A percentile compares a stretch with the other conserved stretches of the same genome.
Evolutionary conservation across 169 alveolate genomes (phyloP).

Genomic region (Plasmodium adleri): DNA sequence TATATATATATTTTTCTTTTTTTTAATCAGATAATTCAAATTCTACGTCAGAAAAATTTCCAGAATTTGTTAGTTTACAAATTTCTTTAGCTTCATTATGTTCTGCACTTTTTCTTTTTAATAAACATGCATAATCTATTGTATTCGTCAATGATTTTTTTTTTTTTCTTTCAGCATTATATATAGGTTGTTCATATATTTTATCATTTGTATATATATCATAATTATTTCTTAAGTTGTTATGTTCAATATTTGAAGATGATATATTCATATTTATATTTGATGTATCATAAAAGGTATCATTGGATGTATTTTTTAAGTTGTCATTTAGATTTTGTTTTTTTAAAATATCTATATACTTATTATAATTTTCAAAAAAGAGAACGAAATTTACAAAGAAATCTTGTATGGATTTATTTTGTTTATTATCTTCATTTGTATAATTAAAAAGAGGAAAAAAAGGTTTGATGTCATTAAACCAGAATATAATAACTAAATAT

Average conservation of each 20-base stretch:
- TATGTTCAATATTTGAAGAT: background rate
- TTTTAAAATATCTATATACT: slow-evolving; percentile 30
- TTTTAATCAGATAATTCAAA: slow-evolving; percentile 45
- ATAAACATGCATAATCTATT: slow-evolving; percentile 68
- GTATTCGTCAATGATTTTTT: slow-evolving; percentile 72
- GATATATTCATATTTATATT: background rate
- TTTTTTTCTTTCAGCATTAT: slow-evolving; percentile 33
- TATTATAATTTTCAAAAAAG: slow-evolving; percentile 73
- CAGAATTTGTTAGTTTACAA: slow-evolving; percentile 10
- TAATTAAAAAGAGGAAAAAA: slow-evolving; percentile 75
- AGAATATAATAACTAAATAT: slow-evolving; percentile 55
- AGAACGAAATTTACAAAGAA: slow-evolving; percentile 47
- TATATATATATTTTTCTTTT: no score
- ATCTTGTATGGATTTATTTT: slow-evolving; percentile 43
- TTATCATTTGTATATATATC: background rate
- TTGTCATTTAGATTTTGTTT: slow-evolving; percentile 4
- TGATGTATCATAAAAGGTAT: background rate
- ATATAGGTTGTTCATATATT: background rate
- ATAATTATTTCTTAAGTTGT: background rate
- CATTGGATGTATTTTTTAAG: background rate
- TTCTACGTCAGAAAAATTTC: slow-evolving; percentile 46
- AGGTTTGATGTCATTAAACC: slow-evolving; percentile 74
- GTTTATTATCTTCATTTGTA: slow-evolving; percentile 26
- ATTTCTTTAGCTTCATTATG: slow-evolving; percentile 15
- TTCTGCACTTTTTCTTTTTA: slow-evolving; percentile 69